phyloP scores from a whole-genome alignment of 306 rosid genomes.

The Hippophae gyantsensis region DNA sequence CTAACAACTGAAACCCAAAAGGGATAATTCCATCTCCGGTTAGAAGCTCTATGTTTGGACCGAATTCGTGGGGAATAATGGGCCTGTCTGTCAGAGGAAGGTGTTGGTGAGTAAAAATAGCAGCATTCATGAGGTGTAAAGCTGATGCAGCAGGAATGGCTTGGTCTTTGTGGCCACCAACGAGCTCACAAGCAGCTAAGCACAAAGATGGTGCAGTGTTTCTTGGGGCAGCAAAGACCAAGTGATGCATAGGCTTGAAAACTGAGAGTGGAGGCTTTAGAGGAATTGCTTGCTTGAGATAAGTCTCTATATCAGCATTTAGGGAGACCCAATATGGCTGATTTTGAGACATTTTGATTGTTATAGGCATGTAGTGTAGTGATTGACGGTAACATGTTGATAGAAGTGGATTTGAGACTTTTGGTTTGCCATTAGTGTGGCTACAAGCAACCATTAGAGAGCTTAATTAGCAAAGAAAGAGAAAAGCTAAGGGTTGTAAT shows the following conservation, averaged over 20 bases:
- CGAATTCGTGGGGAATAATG: background rate
- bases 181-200: conserved; percentile 58
- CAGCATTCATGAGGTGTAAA: conserved; percentile 30
- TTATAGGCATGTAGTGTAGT: conserved; percentile 7
- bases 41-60: conserved; percentile 39
- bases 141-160: conserved; percentile 69
- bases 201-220: conserved; percentile 54
- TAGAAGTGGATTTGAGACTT: conserved; percentile 5
- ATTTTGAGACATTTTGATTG: conserved; percentile 11
- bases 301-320: conserved; percentile 25
- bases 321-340: conserved; percentile 29
- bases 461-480: too few species aligned
- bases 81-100: conserved; percentile 26
- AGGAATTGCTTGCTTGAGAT: conserved; percentile 40
- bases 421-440: conserved; percentile 5
- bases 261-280: conserved; percentile 43
- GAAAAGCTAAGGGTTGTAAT: too few species aligned
- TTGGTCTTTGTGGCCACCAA: conserved; percentile 36
- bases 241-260: conserved; percentile 52
- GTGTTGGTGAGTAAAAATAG: conserved; percentile 32
- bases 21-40: conserved; percentile 41
- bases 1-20: conserved; percentile 42
- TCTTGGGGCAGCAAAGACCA: conserved; percentile 30
- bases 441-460: conserved; percentile 27
- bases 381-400: conserved; percentile 12